A percentile compares a stretch with the other conserved stretches of the same genome.
Evolutionary conservation across 1,284 basidiomycete species (phyloP).

Genomic region (Boletus holoroseus): DNA sequence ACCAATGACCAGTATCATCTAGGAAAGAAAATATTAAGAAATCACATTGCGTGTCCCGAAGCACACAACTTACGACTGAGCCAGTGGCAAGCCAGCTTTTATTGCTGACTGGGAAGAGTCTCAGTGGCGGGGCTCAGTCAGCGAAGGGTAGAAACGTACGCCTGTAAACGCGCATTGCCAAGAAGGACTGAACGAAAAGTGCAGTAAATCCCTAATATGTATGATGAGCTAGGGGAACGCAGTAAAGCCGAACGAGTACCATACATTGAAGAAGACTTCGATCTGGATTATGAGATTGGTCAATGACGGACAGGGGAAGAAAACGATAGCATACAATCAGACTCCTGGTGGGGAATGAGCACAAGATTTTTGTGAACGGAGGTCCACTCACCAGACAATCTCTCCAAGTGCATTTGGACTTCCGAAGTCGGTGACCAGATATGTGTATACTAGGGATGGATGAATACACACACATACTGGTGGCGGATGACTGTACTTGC

Average conservation of each 20-base stretch:
- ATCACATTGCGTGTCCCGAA: not conserved
- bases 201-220: conserved; percentile 32
- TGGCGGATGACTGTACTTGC: conserved; percentile 31
- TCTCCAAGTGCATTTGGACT: conserved; percentile 27
- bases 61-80: conserved; percentile 20
- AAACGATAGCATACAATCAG: conserved; percentile 37
- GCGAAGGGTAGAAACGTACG: not conserved
- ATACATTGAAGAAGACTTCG: conserved; percentile 39
- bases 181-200: conserved; percentile 37
- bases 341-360: conserved; percentile 37
- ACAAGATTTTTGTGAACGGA: not conserved
- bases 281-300: conserved; percentile 19
- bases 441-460: conserved; percentile 46
- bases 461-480: not conserved
- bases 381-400: conserved; percentile 44
- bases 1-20: conserved; percentile 40
- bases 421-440: conserved; percentile 35
- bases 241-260: not conserved
- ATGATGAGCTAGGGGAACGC: conserved; percentile 4
- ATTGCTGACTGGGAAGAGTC: conserved; percentile 26
- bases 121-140: not conserved
- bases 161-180: conserved; percentile 33
- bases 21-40: conserved; percentile 3
- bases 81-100: conserved; percentile 26
- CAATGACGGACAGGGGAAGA: not conserved